Evolutionary conservation across 1,284 basidiomycete species (phyloP), one percentile per base, ranked within the genome.

Genomic region (Pseudozyma sp.): DNA sequence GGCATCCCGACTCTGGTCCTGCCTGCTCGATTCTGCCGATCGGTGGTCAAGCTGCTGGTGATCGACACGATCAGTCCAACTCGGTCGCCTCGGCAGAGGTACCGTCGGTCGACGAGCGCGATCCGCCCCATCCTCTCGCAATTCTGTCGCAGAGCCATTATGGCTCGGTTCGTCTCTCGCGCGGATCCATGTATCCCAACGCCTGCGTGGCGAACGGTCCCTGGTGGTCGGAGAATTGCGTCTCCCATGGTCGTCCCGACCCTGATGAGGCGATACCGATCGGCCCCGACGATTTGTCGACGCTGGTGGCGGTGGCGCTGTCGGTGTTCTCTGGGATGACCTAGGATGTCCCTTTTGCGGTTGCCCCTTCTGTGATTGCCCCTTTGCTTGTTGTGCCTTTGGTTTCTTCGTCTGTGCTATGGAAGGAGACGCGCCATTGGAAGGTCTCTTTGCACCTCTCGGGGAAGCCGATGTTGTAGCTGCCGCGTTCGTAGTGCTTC

Each of bases 121-220:
- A 11, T 3, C 49, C 45, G 7, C 49, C 58, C n/a, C 53, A 33
- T 0, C 40, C n/a, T 30, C 37, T n/a, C 9, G 45, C 39, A 42
- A 7, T 14, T 14, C 9, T 37, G 9, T 37, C 35, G 35, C 35
- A 8, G 35, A 4, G 24, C 14, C 46, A 16, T 40, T 37, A 24
- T 24, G 9, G 1, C 16, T 8, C 29, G 42, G 24, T 13, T 31
- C 34, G 29, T 62, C 59, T 7, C 43, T 42, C 2, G 31, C 30
- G 14, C 61, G 67, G 9, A 35, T 39, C 64, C 64, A 60, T 8
- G 63, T 42, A 43, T 66, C 63, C 11, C 56, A 8, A 17, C 31
- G 48, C 8, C 52, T 30, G 9, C 42, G 45, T 5, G 56, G 63
- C 34, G 63, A 44, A 30, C 46, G 16, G 8, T 53, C 54, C 30